Conservation (phyloP, 164 flowering plant species). For the Santalum album region DNA sequence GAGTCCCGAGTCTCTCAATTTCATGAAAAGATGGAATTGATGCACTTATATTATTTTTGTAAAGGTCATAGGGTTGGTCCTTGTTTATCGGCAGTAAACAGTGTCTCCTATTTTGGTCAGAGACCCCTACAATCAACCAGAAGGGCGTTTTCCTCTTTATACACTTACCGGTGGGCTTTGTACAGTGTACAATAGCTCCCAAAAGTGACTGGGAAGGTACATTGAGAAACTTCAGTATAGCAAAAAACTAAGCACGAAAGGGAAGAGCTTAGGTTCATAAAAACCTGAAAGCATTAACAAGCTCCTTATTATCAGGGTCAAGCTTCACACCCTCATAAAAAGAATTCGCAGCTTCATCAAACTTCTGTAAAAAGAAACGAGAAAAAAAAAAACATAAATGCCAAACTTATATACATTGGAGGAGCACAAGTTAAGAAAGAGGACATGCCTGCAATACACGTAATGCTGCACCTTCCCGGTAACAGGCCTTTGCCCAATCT, state of each 20-base stretch:
- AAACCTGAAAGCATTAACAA: slow-evolving; percentile 82
- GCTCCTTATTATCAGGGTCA: slow-evolving; percentile 87
- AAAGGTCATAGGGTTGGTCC: too few species aligned
- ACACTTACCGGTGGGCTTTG: too few species aligned
- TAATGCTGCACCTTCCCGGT: slow-evolving; percentile 89
- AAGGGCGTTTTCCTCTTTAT: too few species aligned
- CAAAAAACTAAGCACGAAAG: background rate
- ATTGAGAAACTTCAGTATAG: too few species aligned
- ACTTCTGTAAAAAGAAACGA: slow-evolving; percentile 41
- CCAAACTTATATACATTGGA: background rate
- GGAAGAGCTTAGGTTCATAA: background rate
- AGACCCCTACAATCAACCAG: too few species aligned
- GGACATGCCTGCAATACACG: slow-evolving; percentile 62
- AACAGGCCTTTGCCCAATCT: slow-evolving; percentile 92
- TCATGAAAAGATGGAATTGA: too few species aligned
- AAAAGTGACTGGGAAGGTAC: too few species aligned
- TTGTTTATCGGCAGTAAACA: too few species aligned
- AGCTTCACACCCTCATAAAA: slow-evolving; percentile 91
- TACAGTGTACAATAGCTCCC: too few species aligned
- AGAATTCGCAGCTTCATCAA: slow-evolving; percentile 93
- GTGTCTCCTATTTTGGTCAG: too few species aligned
- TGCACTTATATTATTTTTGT: too few species aligned
- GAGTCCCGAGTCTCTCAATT: too few species aligned
- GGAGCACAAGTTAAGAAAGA: background rate
- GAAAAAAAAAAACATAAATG: background rate